These are phyloP conservation scores for Cadophora sp. DNA, from an alignment of 2,329 filamentous ascomycete genomes.

Conservation along the genomic window DNA sequence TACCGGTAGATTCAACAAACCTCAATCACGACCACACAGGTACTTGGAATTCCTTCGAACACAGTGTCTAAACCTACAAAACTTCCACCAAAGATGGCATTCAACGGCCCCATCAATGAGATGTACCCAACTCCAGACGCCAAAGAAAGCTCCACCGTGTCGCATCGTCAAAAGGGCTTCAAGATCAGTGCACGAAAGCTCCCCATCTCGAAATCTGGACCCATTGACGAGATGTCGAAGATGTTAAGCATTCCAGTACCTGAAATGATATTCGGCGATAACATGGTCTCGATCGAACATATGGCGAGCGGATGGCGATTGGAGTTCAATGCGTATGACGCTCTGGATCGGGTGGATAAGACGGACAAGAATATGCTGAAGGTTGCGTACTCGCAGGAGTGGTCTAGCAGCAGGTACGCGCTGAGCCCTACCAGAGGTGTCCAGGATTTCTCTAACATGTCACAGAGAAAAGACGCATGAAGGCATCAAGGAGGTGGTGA, in stretches of 20 bases:
- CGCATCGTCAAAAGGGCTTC: constrained; percentile 70
- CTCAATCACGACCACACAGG: constrained; percentile 8
- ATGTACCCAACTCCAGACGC: constrained; percentile 60
- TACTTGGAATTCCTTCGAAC: not conserved
- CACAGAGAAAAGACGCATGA: constrained; percentile 77
- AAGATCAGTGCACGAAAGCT: constrained; percentile 84
- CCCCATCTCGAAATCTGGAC: constrained; percentile 89
- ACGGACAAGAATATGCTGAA: constrained; percentile 89
- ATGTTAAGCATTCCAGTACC: constrained; percentile 86
- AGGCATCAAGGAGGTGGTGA: constrained; percentile 91
- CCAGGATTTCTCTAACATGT: not conserved
- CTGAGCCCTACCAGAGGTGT: not conserved
- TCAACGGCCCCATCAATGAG: constrained; percentile 52
- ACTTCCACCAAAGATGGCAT: constrained; percentile 36
- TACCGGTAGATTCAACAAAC: constrained; percentile 6
- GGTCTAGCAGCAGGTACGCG: constrained; percentile 61
- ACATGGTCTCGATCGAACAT: constrained; percentile 79
- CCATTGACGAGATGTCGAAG: constrained; percentile 84
- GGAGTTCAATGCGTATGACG: constrained; percentile 84
- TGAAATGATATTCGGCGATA: constrained; percentile 99
- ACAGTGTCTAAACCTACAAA: not conserved
- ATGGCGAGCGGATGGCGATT: constrained; percentile 77
- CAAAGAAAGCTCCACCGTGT: constrained; percentile 60
- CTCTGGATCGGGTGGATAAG: constrained; percentile 92
- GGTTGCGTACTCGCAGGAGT: constrained; percentile 90